Evolutionary conservation across 768 basidiomycete species (phyloP), one percentile per base, ranked within the genome.

Genomic region (Kwoniella mangroviensis): DNA sequence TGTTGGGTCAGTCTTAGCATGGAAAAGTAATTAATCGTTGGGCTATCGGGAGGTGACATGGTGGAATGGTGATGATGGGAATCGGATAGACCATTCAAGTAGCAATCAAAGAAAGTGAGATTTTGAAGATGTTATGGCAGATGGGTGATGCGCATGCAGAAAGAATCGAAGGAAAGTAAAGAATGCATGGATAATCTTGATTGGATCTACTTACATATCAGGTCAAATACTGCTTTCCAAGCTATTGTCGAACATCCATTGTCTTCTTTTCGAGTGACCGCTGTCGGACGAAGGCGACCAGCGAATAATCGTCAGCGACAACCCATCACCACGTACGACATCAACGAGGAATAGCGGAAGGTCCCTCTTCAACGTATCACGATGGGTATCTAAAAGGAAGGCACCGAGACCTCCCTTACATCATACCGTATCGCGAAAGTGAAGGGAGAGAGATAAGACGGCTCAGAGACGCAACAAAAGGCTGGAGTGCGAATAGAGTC

Each of bases 1-100:
- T 60, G 34, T 7, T 72, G 75, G 79, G 74, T 80, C 79, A 75
- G 79, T 72, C 65, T 80, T 80, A 80, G 79, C 79, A 80, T 80
- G 79, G 79, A 80, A 77, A 71, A 75, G 72, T 70, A 74, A 74
- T 72, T 80, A 77, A 80, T 80, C 78, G 60, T 59, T 66, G 73
- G 78, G 75, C 74, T 43, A 22, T 52, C 26, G n/a, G 61, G 9
- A 28, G 54, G 56, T 52, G 53, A 52, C 12, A 45, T 59, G 52
- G 42, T 51, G 17, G 43, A 65, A 22, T 22, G 22, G 66, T 26
- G 52, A 49, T 58, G 41, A 43, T 52, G 24, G 1, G 26, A 21
- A 6, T 17, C 1, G 55, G 7, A 13, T 43, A 7, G 34, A 34
- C 6, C 34, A 34, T 34, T 1, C 34, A 34, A 34, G 34, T 34